Conservation (phyloP, 495 filamentous ascomycete species). For the Diplogelasinospora grovesii region DNA sequence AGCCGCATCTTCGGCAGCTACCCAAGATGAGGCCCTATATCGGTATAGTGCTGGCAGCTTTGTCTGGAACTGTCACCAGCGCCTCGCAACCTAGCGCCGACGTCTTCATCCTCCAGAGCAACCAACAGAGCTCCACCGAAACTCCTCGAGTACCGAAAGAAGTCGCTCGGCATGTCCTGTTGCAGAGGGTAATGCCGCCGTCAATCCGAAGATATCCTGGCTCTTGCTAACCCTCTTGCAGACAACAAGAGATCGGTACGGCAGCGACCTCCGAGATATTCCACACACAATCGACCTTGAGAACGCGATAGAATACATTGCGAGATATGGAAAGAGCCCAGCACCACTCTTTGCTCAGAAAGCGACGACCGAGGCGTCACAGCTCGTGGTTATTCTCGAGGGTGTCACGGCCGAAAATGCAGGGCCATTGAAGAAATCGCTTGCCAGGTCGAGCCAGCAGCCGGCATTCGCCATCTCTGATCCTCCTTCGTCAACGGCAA, state of each 20-base stretch:
- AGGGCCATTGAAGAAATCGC: slow-evolving; percentile 21
- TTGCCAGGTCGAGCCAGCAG: slow-evolving; percentile 23
- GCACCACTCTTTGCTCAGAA: slow-evolving; percentile 33
- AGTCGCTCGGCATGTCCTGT: slow-evolving; percentile 29
- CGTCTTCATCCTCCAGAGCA: slow-evolving; percentile 22
- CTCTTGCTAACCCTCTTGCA: slow-evolving; percentile 35
- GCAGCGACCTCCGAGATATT: slow-evolving; percentile 33
- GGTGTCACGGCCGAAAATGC: slow-evolving; percentile 32
- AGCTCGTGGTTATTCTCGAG: slow-evolving; percentile 47
- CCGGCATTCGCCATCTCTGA: slow-evolving; percentile 38
- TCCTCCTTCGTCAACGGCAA: slow-evolving; percentile 31
- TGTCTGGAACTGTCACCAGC: slow-evolving; percentile 18
- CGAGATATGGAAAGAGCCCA: slow-evolving; percentile 32
- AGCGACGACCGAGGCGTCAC: slow-evolving; percentile 27
- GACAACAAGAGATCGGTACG: slow-evolving; percentile 30
- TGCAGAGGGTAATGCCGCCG: slow-evolving; percentile 21
- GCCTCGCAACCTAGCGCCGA: slow-evolving; percentile 20
- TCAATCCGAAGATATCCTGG: slow-evolving; percentile 14
- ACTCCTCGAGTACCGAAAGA: slow-evolving; percentile 25
- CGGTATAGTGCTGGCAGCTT: slow-evolving; percentile 19
- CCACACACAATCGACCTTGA: slow-evolving; percentile 30
- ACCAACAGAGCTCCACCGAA: slow-evolving; percentile 10
- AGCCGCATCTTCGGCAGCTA: neutral
- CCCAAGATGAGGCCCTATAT: slow-evolving; percentile 25
- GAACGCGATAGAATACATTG: slow-evolving; percentile 34